Percentiles rank a stretch among this genome's conserved stretches.
Evolutionary conservation across 371 early-diverging fungal species (phyloP).

Genomic region (Vairimorpha necatrix): DNA sequence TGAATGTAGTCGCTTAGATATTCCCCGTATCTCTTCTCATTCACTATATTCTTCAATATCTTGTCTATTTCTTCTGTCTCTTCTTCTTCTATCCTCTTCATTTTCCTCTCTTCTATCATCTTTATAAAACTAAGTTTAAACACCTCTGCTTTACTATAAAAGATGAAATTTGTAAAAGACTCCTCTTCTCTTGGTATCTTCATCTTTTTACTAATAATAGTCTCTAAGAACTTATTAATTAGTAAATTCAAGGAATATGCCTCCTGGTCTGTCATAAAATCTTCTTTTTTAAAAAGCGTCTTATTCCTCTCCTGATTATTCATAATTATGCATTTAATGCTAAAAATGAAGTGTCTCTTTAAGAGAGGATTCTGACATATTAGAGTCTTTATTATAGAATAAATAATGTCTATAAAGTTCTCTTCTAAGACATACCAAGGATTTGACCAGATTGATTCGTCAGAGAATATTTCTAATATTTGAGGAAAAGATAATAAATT

Average conservation of each 20-base stretch:
- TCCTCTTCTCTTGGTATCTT: neutral
- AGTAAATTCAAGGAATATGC: neutral
- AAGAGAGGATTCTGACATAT: neutral
- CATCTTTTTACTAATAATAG: neutral
- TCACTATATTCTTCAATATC: neutral
- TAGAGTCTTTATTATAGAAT: neutral
- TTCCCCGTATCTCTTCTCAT: slow-evolving; percentile 12
- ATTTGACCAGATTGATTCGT: neutral
- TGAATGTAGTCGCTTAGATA: slow-evolving; percentile 4
- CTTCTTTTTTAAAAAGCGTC: neutral
- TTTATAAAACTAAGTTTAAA: slow-evolving; percentile 1
- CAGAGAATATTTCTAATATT: neutral
- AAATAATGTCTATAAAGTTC: neutral
- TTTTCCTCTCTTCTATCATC: neutral
- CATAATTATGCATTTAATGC: neutral
- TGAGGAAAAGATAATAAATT: neutral
- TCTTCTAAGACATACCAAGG: neutral
- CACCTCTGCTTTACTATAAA: neutral
- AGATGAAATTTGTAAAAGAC: neutral
- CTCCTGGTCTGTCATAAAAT: neutral
- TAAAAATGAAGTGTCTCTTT: neutral
- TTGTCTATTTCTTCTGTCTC: neutral
- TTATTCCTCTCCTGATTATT: neutral
- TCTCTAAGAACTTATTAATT: neutral
- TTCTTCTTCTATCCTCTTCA: neutral